Conservation (phyloP, 1,284 basidiomycete genomes). For the Singerocomus inundabilis region DNA sequence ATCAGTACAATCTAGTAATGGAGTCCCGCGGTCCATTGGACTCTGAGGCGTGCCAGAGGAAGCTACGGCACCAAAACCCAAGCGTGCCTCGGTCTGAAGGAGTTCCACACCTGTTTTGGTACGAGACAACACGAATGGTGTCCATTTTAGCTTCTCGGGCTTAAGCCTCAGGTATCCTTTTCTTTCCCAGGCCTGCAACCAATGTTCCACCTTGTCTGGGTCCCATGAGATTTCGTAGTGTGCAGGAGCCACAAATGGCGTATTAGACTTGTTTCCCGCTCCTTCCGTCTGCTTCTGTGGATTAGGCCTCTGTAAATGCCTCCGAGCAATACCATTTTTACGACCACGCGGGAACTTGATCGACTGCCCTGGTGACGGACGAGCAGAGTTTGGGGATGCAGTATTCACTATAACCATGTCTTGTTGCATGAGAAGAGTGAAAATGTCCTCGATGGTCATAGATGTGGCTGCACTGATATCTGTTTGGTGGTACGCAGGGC, state of each 20-base stretch:
- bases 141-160: conserved; percentile 92
- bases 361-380: conserved; percentile 70
- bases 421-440: conserved; percentile 73
- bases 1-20: conserved; percentile 21
- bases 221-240: conserved; percentile 82
- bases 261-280: conserved; percentile 39
- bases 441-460: conserved; percentile 91
- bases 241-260: conserved; percentile 65
- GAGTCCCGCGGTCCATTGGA: conserved; percentile 26
- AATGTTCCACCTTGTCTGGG: conserved; percentile 62
- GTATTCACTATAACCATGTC: conserved; percentile 72
- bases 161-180: conserved; percentile 83
- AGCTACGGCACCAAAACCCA: conserved; percentile 19
- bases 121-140: conserved; percentile 81
- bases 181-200: conserved; percentile 68
- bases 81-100: conserved; percentile 29
- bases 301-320: conserved; percentile 57
- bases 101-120: conserved; percentile 44
- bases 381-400: conserved; percentile 47
- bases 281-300: conserved; percentile 51
- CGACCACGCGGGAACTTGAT: conserved; percentile 72
- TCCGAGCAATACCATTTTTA: conserved; percentile 61
- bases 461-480: conserved; percentile 87
- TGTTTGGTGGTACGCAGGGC: conserved; percentile 34
- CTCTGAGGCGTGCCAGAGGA: conserved; percentile 24